Percentiles rank a stretch among this genome's conserved stretches.
These are phyloP conservation scores for Clarireedia sp. DNA, from an alignment of 2,329 filamentous ascomycete genomes.

Conservation along the genomic window DNA sequence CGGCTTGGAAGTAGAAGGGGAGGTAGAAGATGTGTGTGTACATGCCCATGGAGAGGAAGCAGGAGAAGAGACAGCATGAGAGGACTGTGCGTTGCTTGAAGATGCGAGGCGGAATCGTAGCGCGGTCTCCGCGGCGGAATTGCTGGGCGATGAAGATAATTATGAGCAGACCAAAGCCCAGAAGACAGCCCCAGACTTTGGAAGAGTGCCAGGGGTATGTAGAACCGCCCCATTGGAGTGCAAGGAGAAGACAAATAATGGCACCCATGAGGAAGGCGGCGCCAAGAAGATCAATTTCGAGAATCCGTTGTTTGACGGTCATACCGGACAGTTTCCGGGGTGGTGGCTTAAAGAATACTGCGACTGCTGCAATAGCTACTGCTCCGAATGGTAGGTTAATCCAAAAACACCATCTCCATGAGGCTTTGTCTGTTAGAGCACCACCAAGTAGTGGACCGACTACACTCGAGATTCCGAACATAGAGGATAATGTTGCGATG, in stretches of 20 bases:
- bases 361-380: constrained; percentile 31
- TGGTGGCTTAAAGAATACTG: constrained; percentile 39
- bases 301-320: constrained; percentile 32
- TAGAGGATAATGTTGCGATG: constrained; percentile 28
- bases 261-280: constrained; percentile 39
- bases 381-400: constrained; percentile 37
- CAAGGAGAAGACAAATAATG: constrained; percentile 38
- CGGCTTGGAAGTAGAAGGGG: constrained; percentile 44
- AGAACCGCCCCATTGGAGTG: constrained; percentile 41
- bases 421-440: constrained; percentile 32
- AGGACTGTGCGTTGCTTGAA: constrained; percentile 33
- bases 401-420: constrained; percentile 34
- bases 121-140: constrained; percentile 37
- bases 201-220: constrained; percentile 38
- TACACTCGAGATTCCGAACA: constrained; percentile 30
- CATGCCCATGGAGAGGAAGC: constrained; percentile 30
- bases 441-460: constrained; percentile 33
- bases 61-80: constrained; percentile 29
- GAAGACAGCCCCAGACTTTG: constrained; percentile 37
- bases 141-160: constrained; percentile 34
- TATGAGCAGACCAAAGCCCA: constrained; percentile 32
- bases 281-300: constrained; percentile 42
- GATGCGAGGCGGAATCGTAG: constrained; percentile 43
- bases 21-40: constrained; percentile 36
- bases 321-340: constrained; percentile 23